Evolutionary conservation across 169 alveolate species (phyloP).

Genomic region (Cryptosporidium felis): DNA sequence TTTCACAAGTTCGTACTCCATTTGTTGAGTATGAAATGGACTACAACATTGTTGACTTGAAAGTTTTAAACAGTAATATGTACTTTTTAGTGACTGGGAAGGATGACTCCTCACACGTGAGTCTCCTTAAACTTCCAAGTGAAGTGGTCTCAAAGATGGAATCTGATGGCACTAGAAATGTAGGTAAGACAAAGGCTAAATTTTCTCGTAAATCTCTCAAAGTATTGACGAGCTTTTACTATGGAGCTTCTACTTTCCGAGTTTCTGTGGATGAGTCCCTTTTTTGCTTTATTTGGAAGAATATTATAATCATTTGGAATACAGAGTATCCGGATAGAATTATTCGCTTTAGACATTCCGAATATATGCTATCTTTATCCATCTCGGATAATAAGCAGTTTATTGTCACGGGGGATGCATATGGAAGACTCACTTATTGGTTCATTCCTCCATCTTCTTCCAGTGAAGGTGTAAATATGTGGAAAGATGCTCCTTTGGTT

Average conservation of each 20-base stretch:
- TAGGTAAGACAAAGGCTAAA: background rate
- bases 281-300: conserved; percentile 56
- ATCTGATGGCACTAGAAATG: background rate
- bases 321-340: conserved; percentile 24
- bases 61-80: background rate
- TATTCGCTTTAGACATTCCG: conserved; percentile 65
- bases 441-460: conserved; percentile 32
- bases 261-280: conserved; percentile 44
- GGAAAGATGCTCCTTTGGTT: conserved; percentile 46
- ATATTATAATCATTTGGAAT: conserved; percentile 34
- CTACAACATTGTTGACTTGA: background rate
- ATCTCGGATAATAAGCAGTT: conserved; percentile 23
- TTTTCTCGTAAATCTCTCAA: background rate
- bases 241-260: conserved; percentile 33
- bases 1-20: background rate
- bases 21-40: background rate
- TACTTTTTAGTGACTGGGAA: background rate
- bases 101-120: background rate
- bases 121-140: background rate
- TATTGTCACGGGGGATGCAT: conserved; percentile 61
- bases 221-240: background rate
- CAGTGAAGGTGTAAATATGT: conserved; percentile 16
- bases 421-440: conserved; percentile 69
- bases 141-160: background rate
- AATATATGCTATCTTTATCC: conserved; percentile 31